Percentiles rank a stretch among this genome's conserved stretches.
Conservation (phyloP, 768 basidiomycete genomes). For the Dioszegia crocea region DNA sequence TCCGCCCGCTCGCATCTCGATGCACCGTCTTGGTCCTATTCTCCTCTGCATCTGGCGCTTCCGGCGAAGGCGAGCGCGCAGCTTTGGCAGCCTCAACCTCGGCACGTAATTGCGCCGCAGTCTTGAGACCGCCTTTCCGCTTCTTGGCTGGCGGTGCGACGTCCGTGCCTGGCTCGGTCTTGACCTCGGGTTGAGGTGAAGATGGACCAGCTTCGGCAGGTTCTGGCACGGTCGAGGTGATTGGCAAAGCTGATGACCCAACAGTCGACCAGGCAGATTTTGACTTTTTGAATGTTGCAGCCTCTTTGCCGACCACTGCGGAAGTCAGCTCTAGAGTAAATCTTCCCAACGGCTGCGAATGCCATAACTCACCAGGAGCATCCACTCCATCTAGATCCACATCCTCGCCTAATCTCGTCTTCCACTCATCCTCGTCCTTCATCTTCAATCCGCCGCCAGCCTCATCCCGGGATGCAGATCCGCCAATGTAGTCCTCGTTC, state of each 20-base stretch:
- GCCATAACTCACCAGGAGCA: constrained; percentile 43
- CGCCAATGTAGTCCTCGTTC: constrained; percentile 47
- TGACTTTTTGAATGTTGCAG: constrained; percentile 41
- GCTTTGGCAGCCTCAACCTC: constrained; percentile 55
- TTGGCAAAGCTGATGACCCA: constrained; percentile 24
- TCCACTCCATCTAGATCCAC: constrained; percentile 41
- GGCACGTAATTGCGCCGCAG: constrained; percentile 63
- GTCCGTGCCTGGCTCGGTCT: constrained; percentile 50
- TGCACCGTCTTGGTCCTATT: constrained; percentile 69
- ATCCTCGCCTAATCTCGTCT: constrained; percentile 29
- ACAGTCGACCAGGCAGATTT: constrained; percentile 40
- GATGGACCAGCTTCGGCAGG: constrained; percentile 16
- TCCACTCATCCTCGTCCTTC: constrained; percentile 49
- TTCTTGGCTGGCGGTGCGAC: constrained; percentile 29
- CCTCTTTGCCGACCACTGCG: constrained; percentile 38
- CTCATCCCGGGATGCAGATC: constrained; percentile 29
- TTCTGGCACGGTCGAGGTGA: constrained; percentile 5
- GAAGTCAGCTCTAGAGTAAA: background rate
- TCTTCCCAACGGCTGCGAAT: background rate
- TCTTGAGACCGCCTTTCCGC: constrained; percentile 68
- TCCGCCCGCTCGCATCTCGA: constrained; percentile 79
- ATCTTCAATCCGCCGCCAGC: constrained; percentile 39
- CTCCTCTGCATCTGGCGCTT: constrained; percentile 17
- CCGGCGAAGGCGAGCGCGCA: constrained; percentile 22
- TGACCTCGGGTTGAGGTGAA: constrained; percentile 48